These are phyloP conservation scores for Chernovozyma sophiae-reginae DNA, from an alignment of 1,139 yeast species.

Conservation along the genomic window DNA sequence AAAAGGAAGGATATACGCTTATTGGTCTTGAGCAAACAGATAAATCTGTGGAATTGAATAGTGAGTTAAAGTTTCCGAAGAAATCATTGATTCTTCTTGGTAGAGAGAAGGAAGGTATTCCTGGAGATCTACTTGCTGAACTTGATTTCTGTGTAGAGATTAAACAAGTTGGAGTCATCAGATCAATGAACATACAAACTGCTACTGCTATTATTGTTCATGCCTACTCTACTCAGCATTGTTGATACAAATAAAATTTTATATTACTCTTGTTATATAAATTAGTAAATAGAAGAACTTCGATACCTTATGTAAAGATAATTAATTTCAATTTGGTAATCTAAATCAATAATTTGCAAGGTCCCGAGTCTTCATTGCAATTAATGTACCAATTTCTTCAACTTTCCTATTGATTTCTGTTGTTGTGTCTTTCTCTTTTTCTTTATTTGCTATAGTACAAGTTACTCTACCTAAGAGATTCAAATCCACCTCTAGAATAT, in stretches of 20 bases:
- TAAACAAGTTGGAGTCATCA: slow-evolving; percentile 84
- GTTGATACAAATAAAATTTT: slow-evolving; percentile 18
- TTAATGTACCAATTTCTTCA: too few species aligned
- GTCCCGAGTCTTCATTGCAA: too few species aligned
- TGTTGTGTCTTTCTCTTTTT: too few species aligned
- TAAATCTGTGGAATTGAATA: slow-evolving; percentile 65
- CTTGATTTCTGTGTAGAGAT: slow-evolving; percentile 86
- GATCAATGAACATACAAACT: slow-evolving; percentile 96
- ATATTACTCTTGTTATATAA: neutral
- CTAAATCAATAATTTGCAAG: too few species aligned
- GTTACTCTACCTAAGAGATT: too few species aligned
- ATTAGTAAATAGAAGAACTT: too few species aligned
- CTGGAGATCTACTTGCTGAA: slow-evolving; percentile 79
- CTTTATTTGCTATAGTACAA: too few species aligned
- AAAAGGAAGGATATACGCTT: slow-evolving; percentile 75
- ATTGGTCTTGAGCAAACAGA: slow-evolving; percentile 94
- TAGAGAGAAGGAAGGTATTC: slow-evolving; percentile 86
- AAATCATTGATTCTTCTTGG: slow-evolving; percentile 79
- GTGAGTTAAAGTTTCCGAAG: slow-evolving; percentile 64
- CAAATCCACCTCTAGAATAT: too few species aligned
- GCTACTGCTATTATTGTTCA: slow-evolving; percentile 94
- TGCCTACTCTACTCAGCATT: slow-evolving; percentile 80
- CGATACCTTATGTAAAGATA: too few species aligned
- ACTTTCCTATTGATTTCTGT: too few species aligned
- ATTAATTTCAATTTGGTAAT: too few species aligned